These are phyloP conservation scores for Kondoa subrosea DNA, from an alignment of 768 basidiomycete species.

Conservation along the genomic window DNA sequence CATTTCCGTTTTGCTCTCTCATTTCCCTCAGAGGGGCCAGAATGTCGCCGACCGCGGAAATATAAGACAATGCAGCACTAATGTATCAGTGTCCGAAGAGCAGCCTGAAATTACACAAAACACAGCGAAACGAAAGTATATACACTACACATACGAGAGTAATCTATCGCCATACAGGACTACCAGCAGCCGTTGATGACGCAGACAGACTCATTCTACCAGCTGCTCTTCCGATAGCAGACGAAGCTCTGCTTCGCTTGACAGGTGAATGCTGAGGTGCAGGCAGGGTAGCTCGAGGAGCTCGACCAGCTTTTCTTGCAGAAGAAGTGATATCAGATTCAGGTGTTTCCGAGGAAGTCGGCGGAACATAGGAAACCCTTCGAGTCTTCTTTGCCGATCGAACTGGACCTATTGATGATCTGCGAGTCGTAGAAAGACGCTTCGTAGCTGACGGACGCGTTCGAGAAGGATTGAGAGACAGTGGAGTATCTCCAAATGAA, in stretches of 20 bases:
- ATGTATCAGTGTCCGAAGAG: too few species aligned
- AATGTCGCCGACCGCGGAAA: too few species aligned
- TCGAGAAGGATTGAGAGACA: neutral
- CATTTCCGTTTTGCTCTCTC: too few species aligned
- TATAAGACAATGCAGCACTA: too few species aligned
- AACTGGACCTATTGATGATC: neutral
- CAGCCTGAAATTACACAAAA: too few species aligned
- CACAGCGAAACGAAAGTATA: too few species aligned
- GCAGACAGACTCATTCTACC: neutral
- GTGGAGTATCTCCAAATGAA: neutral
- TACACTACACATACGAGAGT: neutral
- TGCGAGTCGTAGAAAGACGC: neutral
- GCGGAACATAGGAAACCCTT: neutral
- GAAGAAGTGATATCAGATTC: neutral
- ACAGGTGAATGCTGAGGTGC: neutral
- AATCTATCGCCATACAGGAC: neutral
- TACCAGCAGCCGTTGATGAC: neutral
- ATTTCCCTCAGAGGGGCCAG: too few species aligned
- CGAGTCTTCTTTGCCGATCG: neutral
- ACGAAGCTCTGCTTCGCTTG: neutral
- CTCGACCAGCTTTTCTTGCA: neutral
- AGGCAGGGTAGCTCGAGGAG: neutral
- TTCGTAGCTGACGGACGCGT: neutral
- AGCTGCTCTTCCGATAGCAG: neutral
- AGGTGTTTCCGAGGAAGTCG: neutral